phyloP scores from a whole-genome alignment of 352 stramenopile genomes.

The Peronospora belbahrii region DNA sequence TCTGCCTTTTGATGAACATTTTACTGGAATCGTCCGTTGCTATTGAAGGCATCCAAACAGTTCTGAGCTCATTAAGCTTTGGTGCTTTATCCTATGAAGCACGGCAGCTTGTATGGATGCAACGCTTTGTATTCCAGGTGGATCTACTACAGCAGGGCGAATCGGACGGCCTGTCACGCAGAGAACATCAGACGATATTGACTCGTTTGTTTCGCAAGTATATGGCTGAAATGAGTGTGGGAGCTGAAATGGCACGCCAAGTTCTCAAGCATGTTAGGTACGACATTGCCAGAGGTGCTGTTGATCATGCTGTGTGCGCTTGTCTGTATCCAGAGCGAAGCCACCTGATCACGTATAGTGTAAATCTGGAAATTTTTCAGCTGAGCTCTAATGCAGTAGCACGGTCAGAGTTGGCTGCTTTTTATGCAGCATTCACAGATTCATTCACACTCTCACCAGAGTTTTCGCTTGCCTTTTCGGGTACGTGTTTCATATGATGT shows the following conservation, averaged over 20 bases:
- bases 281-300: conserved; percentile 13
- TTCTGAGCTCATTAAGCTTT: conserved; percentile 33
- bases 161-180: conserved; percentile 1
- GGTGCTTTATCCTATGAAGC: conserved; percentile 20
- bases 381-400: conserved; percentile 28
- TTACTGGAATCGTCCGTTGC: conserved; percentile 28
- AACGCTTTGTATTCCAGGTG: conserved; percentile 42
- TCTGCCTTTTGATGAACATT: conserved; percentile 39
- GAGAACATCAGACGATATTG: conserved; percentile 12
- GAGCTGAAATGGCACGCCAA: conserved; percentile 26
- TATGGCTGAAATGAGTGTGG: conserved; percentile 33
- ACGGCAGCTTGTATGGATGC: conserved; percentile 35
- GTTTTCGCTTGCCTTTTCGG: conserved; percentile 42
- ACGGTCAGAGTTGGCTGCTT: conserved; percentile 22
- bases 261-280: conserved; percentile 15
- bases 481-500: conserved; percentile 14
- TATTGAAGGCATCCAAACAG: conserved; percentile 31
- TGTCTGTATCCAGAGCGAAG: conserved; percentile 39
- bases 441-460: conserved; percentile 23
- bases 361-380: conserved; percentile 31
- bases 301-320: conserved; percentile 31
- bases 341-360: conserved; percentile 22
- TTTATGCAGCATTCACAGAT: conserved; percentile 30
- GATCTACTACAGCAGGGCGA: conserved; percentile 18
- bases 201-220: conserved; percentile 35